A percentile compares a stretch with the other conserved stretches of the same genome.
Conservation (phyloP, 1,139 yeast species). For the Yamadazyma diospyri region DNA sequence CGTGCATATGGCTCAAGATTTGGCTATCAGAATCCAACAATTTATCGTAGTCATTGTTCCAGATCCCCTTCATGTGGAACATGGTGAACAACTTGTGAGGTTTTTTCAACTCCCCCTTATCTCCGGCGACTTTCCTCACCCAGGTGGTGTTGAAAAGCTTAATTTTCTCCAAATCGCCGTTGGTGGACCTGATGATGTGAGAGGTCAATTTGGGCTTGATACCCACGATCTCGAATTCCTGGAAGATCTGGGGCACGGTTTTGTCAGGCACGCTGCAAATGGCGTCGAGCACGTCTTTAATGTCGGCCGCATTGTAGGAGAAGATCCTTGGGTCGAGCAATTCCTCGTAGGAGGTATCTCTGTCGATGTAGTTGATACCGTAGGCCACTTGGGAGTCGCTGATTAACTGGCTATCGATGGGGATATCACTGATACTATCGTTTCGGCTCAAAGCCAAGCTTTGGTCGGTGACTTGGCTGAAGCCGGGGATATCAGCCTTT, state of each 20-base stretch:
- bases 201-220: conserved; percentile 23
- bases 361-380: conserved; percentile 4
- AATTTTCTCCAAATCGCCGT: conserved; percentile 18
- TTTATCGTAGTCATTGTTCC: conserved; percentile 26
- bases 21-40: conserved; percentile 16
- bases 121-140: conserved; percentile 3
- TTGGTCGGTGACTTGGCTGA: neutral
- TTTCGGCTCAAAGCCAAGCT: neutral
- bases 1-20: conserved; percentile 20
- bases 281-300: neutral
- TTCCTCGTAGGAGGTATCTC: neutral
- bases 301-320: neutral
- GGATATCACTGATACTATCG: neutral
- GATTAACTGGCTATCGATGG: conserved; percentile 1
- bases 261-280: neutral
- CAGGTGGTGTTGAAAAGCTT: conserved; percentile 12
- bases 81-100: conserved; percentile 9
- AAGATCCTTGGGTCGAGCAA: conserved; percentile 2
- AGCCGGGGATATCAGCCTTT: neutral
- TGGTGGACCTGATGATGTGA: conserved; percentile 27
- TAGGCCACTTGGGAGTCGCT: conserved; percentile 8
- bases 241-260: conserved; percentile 14
- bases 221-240: conserved; percentile 20
- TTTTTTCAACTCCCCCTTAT: conserved; percentile 8
- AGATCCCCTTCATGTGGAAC: conserved; percentile 21